Conservation (phyloP, 495 filamentous ascomycete genomes). For the Penicillium subrubescens region DNA sequence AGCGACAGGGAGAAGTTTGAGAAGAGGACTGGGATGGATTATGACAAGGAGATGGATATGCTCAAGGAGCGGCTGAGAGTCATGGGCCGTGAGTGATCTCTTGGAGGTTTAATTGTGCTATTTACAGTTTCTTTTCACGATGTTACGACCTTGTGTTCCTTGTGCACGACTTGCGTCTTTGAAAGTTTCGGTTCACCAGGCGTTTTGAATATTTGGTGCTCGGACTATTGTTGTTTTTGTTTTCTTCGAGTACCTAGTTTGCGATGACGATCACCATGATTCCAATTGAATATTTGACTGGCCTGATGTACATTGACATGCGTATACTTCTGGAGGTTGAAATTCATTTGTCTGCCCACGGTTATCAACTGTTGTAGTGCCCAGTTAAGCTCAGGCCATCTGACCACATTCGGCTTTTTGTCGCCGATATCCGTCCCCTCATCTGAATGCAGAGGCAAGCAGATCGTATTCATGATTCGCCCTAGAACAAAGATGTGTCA, state of each 20-base stretch:
- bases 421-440: neutral
- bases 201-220: neutral
- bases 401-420: neutral
- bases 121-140: slow-evolving; percentile 27
- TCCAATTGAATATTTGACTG: neutral
- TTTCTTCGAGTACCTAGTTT: slow-evolving; percentile 1
- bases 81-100: slow-evolving; percentile 29
- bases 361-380: neutral
- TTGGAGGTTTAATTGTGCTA: slow-evolving; percentile 11
- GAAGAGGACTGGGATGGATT: slow-evolving; percentile 18
- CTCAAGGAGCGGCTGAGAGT: slow-evolving; percentile 38
- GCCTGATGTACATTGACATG: neutral
- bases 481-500: neutral
- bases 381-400: neutral
- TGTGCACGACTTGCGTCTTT: slow-evolving; percentile 5
- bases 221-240: neutral
- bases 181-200: neutral
- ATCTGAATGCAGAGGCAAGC: neutral
- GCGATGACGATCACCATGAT: neutral
- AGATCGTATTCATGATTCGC: neutral
- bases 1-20: slow-evolving; percentile 16
- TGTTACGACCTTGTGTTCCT: slow-evolving; percentile 28
- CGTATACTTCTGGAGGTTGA: neutral
- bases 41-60: slow-evolving; percentile 37
- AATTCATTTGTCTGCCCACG: neutral